Base-by-base conservation (phyloP, 495 filamentous ascomycete genomes). In the Neurospora africana region DNA sequence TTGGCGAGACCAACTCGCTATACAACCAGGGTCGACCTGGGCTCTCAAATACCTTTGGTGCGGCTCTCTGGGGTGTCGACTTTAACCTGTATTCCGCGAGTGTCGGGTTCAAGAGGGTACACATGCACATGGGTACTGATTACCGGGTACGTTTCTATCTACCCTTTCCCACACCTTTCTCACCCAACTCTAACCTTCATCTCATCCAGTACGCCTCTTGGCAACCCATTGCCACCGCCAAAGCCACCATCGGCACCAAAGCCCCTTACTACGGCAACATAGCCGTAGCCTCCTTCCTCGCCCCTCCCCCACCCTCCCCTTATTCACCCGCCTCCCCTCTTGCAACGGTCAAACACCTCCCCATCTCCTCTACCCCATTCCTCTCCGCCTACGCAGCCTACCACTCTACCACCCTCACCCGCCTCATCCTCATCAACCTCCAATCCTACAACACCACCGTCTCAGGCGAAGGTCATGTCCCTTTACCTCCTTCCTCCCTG, bases 21-120 rank as follows among this genome's bases (percentile, higher is more conserved):
- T 89, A 88, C 79, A 86, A 88, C 78, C 82, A 91, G 81, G 90
- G 90, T 70, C 82, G 81, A 2, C 87, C 87, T 0, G 89, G 89
- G 0, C 81, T 91, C 15, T 90, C 88, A 44, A 90, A 92, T 80
- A 83, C 88, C 4, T 92, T 92, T 78, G 90, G 90, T 65, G 90
- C 90, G 15, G 89, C 90, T 0, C 86, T 92, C 38, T 92, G 90
- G 90, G 87, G 82, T 40, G 76, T 91, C 13, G 89, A 92, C 76
- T 92, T 90, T 82, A 87, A 86, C 74, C 82, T 91, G 19, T 87
- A 85, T 75, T 83, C 83, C 68, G 90, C 89, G 4, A 81, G 84
- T 10, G 83, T 84, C 9, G 85, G 84, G 38, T 88, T 91, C 82
- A 79, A 80, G 15, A 84, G 89, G 61, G 83, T 88, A 8, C 87